These are phyloP conservation scores for Aspergillus carbonarius DNA, from an alignment of 2,329 filamentous ascomycete genomes.

Conservation along the genomic window DNA sequence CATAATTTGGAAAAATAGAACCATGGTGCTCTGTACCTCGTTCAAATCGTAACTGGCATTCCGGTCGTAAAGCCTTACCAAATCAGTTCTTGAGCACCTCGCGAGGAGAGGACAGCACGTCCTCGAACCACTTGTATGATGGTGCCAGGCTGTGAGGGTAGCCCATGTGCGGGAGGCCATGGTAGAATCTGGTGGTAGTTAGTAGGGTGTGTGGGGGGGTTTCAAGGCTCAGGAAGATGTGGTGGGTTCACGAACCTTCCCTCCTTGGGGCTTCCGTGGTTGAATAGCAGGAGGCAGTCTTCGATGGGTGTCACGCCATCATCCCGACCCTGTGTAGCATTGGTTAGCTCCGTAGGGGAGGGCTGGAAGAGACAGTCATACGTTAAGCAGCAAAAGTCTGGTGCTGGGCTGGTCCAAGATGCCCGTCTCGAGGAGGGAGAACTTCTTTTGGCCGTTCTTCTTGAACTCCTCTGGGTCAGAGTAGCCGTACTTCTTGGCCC, in stretches of 20 bases:
- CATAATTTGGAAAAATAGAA: too few species aligned
- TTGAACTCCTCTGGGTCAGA: constrained; percentile 56
- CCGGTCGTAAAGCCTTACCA: background rate
- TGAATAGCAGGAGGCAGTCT: constrained; percentile 63
- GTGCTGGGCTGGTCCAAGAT: constrained; percentile 58
- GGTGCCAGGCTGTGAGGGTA: constrained; percentile 54
- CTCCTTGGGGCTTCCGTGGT: constrained; percentile 66
- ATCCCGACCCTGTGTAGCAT: constrained; percentile 51
- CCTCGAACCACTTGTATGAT: constrained; percentile 41
- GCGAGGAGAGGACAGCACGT: constrained; percentile 21
- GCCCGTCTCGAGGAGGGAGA: constrained; percentile 61
- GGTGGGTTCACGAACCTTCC: constrained; percentile 44
- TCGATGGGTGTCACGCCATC: constrained; percentile 69
- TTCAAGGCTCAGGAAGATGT: too few species aligned
- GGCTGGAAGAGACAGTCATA: constrained; percentile 29
- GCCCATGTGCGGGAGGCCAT: constrained; percentile 64
- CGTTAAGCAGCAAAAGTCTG: constrained; percentile 61
- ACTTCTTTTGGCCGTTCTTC: constrained; percentile 57
- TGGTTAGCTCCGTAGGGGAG: background rate
- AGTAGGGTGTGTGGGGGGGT: too few species aligned
- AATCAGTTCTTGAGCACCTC: constrained; percentile 24
- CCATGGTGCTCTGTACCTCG: too few species aligned
- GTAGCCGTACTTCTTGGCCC: constrained; percentile 65
- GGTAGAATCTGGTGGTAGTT: constrained; percentile 49
- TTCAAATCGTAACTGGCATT: too few species aligned